Base-by-base conservation (phyloP, 257 asterid genomes). In the Jasminum sambac region DNA sequence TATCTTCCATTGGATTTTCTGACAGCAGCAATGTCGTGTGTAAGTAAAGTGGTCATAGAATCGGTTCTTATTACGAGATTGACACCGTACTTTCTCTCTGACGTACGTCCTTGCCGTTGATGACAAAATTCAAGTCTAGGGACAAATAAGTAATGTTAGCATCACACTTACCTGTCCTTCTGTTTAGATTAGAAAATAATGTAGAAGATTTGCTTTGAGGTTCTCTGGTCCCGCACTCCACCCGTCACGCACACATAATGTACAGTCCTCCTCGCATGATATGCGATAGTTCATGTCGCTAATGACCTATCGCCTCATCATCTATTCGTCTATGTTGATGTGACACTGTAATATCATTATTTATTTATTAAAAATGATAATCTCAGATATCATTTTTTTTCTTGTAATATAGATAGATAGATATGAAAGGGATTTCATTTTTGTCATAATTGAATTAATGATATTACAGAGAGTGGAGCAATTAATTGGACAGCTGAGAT, bases 1-100 rank as follows among this genome's bases (percentile, higher is more conserved):
- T 80, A 87, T 86, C 92, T 86, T 83, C 89, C 82, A 64, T 82
- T 83, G 90, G 96, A 91, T 89, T 83, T 88, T 78, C 86, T 86
- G 92, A 83, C 93, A 77, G 17, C 75, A 75, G 14, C 75, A 26
- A 67, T 62, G 67, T 71, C 64, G 67, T 71, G 58, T 76, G 76
- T 58, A 70, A 78, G 78, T 77, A 76, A 70, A 78, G 78, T 77
- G 77, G 89, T 63, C 83, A 75, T 76, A 61, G 57, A 75, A 71
- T 46, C 42, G 4, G 62, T 71, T 81, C 68, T 76, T 76, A 82
- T 86, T 86, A 86, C 89, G 83, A 80, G 85, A 83, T 76, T 80
- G 87, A 69, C 95, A 79, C 82, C 78, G 81, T 81, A 75, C 84
- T 84, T 81, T 68, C 25, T 10, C 73, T 65, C 71, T 79, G 79